Conservation (phyloP, 257 asterid species). For the Scutellaria galericulata region DNA sequence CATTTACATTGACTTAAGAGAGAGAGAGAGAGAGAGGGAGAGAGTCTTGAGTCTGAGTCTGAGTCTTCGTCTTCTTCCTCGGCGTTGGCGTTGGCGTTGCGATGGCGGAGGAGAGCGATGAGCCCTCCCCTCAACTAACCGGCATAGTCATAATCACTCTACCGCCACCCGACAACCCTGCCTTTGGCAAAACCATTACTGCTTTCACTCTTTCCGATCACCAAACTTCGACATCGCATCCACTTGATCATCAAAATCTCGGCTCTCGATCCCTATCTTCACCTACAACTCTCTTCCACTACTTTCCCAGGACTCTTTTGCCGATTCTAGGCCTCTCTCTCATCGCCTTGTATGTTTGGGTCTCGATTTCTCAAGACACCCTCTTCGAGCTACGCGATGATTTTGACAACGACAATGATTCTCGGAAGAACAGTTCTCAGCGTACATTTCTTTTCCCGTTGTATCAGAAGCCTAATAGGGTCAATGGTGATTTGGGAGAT, state of each 20-base stretch:
- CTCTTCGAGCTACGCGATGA: conserved; percentile 48
- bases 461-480: conserved; percentile 51
- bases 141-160: conserved; percentile 68
- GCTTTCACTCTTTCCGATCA: conserved; percentile 57
- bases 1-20: no score
- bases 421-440: conserved; percentile 39
- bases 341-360: conserved; percentile 56
- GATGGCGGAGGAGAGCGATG: conserved; percentile 37
- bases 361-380: conserved; percentile 45
- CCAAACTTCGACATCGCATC: conserved; percentile 33
- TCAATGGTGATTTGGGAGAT: conserved; percentile 32
- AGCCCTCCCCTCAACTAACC: conserved; percentile 39
- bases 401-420: conserved; percentile 39
- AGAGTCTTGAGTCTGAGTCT: no score
- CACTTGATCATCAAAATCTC: conserved; percentile 13
- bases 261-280: conserved; percentile 33
- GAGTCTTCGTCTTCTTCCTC: no score
- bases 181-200: conserved; percentile 73
- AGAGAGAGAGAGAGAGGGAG: no score
- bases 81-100: background rate
- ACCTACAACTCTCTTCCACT: conserved; percentile 23
- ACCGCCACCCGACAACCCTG: conserved; percentile 73
- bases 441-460: conserved; percentile 56
- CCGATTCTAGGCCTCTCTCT: conserved; percentile 48
- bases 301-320: conserved; percentile 37